Evolutionary conservation across 805 yeast genomes (phyloP).

Genomic region (Dipodascopsis tothii): DNA sequence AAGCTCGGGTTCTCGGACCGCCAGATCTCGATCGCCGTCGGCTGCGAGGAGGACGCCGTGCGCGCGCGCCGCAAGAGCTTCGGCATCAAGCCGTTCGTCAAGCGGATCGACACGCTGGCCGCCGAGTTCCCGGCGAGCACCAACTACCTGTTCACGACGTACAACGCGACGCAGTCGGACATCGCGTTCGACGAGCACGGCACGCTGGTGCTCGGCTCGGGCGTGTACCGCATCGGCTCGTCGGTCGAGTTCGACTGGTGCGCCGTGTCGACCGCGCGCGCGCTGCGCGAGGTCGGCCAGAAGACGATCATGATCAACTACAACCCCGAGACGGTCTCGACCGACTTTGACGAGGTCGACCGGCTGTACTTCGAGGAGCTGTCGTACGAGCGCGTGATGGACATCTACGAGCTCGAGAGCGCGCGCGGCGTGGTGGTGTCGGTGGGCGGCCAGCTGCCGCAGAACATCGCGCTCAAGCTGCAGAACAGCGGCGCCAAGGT

Average conservation of each 20-base stretch:
- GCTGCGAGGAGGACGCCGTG: constrained; percentile 67
- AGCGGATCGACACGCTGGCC: constrained; percentile 93
- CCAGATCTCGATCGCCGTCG: constrained; percentile 77
- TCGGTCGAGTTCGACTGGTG: constrained; percentile 99
- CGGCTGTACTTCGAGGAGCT: constrained; percentile 93
- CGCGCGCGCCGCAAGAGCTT: constrained; percentile 72
- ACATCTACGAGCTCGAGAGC: constrained; percentile 86
- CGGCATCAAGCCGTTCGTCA: constrained; percentile 85
- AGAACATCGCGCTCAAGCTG: constrained; percentile 83
- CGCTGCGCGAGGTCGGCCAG: constrained; percentile 77
- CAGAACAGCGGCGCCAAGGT: constrained; percentile 79
- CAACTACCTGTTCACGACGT: constrained; percentile 90
- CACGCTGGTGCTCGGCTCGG: constrained; percentile 93
- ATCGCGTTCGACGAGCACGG: constrained; percentile 83
- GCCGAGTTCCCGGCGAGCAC: constrained; percentile 98
- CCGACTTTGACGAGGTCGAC: constrained; percentile 97
- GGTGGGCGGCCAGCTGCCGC: constrained; percentile 97
- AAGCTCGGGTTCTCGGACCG: constrained; percentile 91
- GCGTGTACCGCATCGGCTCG: constrained; percentile 97
- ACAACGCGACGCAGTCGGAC: constrained; percentile 82
- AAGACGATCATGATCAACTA: constrained; percentile 94
- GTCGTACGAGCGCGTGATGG: constrained; percentile 92
- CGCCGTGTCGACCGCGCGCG: constrained; percentile 94
- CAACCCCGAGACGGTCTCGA: constrained; percentile 97
- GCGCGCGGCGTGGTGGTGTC: constrained; percentile 89